Evolutionary conservation across 805 yeast genomes (phyloP).

Genomic region (Wickerhamiella lipophila): DNA sequence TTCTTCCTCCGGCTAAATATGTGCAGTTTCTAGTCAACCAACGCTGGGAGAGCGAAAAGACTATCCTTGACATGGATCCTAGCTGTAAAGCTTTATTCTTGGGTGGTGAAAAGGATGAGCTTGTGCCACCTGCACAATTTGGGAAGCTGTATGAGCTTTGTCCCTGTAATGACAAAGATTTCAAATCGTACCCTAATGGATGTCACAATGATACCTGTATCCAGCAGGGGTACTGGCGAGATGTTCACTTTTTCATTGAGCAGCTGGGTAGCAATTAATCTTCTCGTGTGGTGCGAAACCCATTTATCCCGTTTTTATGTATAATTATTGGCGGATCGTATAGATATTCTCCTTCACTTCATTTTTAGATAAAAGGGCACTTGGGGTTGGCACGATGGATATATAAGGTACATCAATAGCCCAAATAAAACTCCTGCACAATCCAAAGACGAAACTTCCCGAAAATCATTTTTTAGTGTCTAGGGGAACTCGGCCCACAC

Average conservation of each 20-base stretch:
- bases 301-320: no score
- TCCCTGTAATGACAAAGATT: constrained; percentile 39
- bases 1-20: constrained; percentile 15
- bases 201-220: constrained; percentile 74
- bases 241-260: constrained; percentile 41
- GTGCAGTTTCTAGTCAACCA: constrained; percentile 61
- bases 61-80: constrained; percentile 39
- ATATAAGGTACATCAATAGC: no score
- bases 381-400: no score
- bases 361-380: no score
- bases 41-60: constrained; percentile 64
- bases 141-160: constrained; percentile 41
- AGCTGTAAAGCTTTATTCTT: constrained; percentile 56
- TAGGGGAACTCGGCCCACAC: constrained; percentile 3
- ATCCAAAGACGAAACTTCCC: background rate
- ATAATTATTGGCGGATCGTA: no score
- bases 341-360: no score
- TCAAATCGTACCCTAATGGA: constrained; percentile 45
- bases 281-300: no score
- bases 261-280: background rate
- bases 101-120: constrained; percentile 69
- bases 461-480: background rate
- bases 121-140: constrained; percentile 86
- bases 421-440: background rate
- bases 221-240: constrained; percentile 69